A percentile compares a stretch with the other conserved stretches of the same genome.
phyloP scores from a whole-genome alignment of 129 eudicot species.

The Chrysanthemum lavandulifolium region DNA sequence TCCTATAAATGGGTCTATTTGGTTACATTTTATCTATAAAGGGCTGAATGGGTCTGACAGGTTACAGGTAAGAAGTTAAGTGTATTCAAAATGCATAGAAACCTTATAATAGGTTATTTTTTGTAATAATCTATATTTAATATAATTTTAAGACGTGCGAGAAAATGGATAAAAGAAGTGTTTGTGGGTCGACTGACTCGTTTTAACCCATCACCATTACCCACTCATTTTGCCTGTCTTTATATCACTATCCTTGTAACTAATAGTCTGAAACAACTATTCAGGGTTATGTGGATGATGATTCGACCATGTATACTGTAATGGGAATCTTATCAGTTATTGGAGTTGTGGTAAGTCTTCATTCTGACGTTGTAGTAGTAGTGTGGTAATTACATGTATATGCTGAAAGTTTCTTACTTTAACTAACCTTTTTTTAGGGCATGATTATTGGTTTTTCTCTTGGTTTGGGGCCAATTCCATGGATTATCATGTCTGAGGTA shows the following conservation, averaged over 20 bases:
- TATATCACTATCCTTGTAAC: not conserved
- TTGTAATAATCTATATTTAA: not conserved
- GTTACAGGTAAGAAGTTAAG: too few relatives aligned
- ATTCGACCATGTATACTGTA: conserved; percentile 46
- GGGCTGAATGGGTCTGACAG: too few relatives aligned
- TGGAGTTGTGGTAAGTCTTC: conserved; percentile 83
- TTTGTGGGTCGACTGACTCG: not conserved
- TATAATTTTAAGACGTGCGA: not conserved
- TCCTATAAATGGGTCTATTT: too few relatives aligned
- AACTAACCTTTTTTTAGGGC: conserved; percentile 38
- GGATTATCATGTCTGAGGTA: conserved; percentile 98
- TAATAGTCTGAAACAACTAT: conserved; percentile 13
- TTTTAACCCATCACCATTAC: not conserved
- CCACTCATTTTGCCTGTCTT: not conserved
- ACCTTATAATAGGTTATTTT: not conserved
- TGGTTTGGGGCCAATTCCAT: conserved; percentile 95
- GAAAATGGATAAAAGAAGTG: not conserved
- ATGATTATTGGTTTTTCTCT: conserved; percentile 82
- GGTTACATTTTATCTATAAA: too few relatives aligned
- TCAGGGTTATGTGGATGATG: conserved; percentile 56
- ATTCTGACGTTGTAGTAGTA: not conserved
- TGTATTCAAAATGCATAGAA: too few relatives aligned
- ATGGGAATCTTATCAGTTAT: conserved; percentile 64
- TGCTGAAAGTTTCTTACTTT: conserved; percentile 18
- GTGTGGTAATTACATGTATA: not conserved